A percentile compares a stretch with the other conserved stretches of the same genome.
Conservation (phyloP, 345 rosid species). For the Streptanthus diversifolius region DNA sequence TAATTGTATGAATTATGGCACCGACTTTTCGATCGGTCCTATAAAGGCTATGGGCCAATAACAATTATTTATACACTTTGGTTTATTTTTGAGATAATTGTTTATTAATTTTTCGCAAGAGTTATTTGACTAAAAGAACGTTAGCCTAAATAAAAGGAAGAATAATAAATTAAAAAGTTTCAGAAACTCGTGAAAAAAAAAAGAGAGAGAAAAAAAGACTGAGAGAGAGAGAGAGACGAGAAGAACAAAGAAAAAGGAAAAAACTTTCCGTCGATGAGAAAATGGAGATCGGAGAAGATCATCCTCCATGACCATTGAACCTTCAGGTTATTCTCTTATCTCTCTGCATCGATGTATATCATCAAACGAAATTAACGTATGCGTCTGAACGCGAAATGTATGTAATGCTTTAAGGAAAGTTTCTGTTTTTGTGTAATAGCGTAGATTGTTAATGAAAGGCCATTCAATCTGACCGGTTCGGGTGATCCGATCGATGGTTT, state of each 20-base stretch:
- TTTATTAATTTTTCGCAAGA: neutral
- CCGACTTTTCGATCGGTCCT: constrained; percentile 16
- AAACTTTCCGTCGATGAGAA: constrained; percentile 34
- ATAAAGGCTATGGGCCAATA: neutral
- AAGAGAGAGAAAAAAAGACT: constrained; percentile 4
- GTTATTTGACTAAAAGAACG: neutral
- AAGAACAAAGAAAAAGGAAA: constrained; percentile 29
- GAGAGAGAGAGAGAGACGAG: constrained; percentile 9
- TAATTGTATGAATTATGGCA: neutral
- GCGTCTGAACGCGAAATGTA: neutral
- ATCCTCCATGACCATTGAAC: constrained; percentile 42
- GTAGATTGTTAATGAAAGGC: neutral
- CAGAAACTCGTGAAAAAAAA: neutral
- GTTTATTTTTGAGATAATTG: neutral
- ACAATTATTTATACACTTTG: neutral
- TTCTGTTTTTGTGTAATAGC: neutral
- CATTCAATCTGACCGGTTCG: neutral
- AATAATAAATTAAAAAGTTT: neutral
- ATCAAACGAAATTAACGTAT: neutral
- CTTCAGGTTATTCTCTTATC: constrained; percentile 33
- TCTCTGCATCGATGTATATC: neutral
- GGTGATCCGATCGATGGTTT: constrained; percentile 29
- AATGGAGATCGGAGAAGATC: constrained; percentile 48
- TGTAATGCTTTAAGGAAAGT: constrained; percentile 8
- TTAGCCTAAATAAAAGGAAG: constrained; percentile 12